phyloP scores from a whole-genome alignment of 2,329 filamentous ascomycete genomes.

The Penicillium freii region DNA sequence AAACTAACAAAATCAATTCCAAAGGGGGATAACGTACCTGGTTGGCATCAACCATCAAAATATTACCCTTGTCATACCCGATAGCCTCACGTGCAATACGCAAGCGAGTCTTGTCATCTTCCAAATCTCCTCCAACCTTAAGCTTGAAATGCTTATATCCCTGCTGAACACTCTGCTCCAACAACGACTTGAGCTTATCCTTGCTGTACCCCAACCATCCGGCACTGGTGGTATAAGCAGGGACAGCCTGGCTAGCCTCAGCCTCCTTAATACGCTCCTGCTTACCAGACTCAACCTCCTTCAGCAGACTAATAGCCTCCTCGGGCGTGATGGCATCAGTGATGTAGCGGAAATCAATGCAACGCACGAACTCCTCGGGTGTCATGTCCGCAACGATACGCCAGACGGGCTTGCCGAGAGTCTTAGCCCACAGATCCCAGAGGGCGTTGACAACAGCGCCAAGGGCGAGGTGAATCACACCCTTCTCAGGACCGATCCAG shows the following conservation, averaged over 20 bases:
- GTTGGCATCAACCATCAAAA: slow-evolving; percentile 91
- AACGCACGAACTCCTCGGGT: slow-evolving; percentile 79
- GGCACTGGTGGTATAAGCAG: slow-evolving; percentile 85
- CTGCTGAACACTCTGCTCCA: slow-evolving; percentile 70
- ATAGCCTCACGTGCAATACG: slow-evolving; percentile 74
- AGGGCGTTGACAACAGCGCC: slow-evolving; percentile 86
- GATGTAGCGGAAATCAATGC: slow-evolving; percentile 94
- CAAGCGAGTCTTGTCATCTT: slow-evolving; percentile 68
- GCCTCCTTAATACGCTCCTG: slow-evolving; percentile 70
- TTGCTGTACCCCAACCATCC: slow-evolving; percentile 91
- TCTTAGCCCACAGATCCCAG: slow-evolving; percentile 95
- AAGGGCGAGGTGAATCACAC: slow-evolving; percentile 87
- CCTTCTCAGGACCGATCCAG: slow-evolving; percentile 93
- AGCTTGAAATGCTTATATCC: slow-evolving; percentile 88
- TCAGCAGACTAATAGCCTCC: slow-evolving; percentile 72
- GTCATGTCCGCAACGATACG: slow-evolving; percentile 85
- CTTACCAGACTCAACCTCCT: slow-evolving; percentile 66
- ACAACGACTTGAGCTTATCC: slow-evolving; percentile 75
- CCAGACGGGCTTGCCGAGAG: slow-evolving; percentile 84
- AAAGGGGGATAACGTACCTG: slow-evolving; percentile 53
- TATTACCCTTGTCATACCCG: slow-evolving; percentile 76
- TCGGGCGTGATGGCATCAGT: slow-evolving; percentile 87
- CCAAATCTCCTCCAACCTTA: slow-evolving; percentile 75
- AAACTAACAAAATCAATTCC: not conserved
- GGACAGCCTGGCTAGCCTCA: slow-evolving; percentile 70